Base-by-base conservation (phyloP, 345 rosid genomes). In the Dipteronia dyeriana region DNA sequence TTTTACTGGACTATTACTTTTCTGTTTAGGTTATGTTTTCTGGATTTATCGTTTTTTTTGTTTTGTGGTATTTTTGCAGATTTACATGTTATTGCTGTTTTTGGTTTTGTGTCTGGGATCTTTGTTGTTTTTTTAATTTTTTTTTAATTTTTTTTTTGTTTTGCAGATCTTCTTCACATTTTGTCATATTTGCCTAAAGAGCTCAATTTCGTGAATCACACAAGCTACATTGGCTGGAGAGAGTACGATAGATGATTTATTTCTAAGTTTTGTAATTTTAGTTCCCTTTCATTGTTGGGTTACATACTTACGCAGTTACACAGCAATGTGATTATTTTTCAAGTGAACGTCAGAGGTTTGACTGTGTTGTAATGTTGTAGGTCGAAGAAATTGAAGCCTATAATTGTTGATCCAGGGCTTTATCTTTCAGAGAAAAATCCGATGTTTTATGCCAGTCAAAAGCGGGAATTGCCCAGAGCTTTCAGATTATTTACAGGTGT, bases 381-480 rank as follows among this genome's bases (percentile, higher is more conserved):
- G 89, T 90, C 94, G 2, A 90, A 84, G 85, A 87, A 86, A 79
- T 79, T 96, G 93, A 92, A 89, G 85, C 93, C 94, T 13, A 89
- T 92, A 66, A 92, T 94, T 79, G 97, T 96, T 67, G 99, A 96
- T 80, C 97, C 99, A 9, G 99, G 98, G 70, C 94, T 96, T 76
- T 96, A 94, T 86, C 89, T 91, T 53, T 75, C 72, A 25, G 98
- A 92, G 81, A 92, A 87, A 78, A 80, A 84, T 3, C 85, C 86
- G 60, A 89, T 94, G 93, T 92, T 94, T 80, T 88, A 89, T 80
- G 93, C 91, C 66, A 80, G 94, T 39, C 97, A 96, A 78, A 94
- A 88, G 84, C 89, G 98, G 74, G 87, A 82, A 25, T 73, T 96
- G 82, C 99, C 99, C 29, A 88, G 82, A 80, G 88, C 97, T 29